Conservation (phyloP, 129 eudicot genomes). For the Centrapalus pauciflorus region DNA sequence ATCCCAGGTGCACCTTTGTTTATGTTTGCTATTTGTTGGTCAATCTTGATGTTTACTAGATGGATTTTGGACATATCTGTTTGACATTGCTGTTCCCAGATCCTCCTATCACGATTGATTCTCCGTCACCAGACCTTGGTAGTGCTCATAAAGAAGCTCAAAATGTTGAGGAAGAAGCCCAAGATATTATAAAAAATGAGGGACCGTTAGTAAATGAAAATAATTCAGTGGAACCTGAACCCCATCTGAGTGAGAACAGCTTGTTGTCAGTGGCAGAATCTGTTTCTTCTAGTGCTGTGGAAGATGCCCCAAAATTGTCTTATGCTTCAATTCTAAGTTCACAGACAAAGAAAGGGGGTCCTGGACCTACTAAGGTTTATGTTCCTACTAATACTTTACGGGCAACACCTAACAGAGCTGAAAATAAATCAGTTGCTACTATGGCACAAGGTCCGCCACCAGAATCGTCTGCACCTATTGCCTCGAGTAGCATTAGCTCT, state of each 20-base stretch:
- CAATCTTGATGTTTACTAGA: neutral
- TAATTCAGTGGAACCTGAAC: constrained; percentile 24
- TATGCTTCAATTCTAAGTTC: constrained; percentile 78
- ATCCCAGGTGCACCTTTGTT: constrained; percentile 41
- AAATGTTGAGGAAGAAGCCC: constrained; percentile 29
- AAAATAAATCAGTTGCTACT: constrained; percentile 20
- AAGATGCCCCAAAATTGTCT: constrained; percentile 67
- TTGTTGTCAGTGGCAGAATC: constrained; percentile 24
- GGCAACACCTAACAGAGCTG: constrained; percentile 25
- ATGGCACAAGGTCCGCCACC: constrained; percentile 28
- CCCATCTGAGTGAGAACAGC: constrained; percentile 30
- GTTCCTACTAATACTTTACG: constrained; percentile 37
- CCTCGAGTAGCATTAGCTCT: constrained; percentile 24
- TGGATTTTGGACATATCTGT: neutral
- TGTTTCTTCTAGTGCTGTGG: constrained; percentile 37
- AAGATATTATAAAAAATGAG: constrained; percentile 29
- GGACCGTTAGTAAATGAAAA: constrained; percentile 30
- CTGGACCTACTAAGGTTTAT: constrained; percentile 35
- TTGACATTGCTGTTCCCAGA: constrained; percentile 26
- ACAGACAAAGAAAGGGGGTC: constrained; percentile 35
- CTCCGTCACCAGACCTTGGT: constrained; percentile 31
- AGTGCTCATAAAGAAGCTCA: constrained; percentile 28
- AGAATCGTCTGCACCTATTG: constrained; percentile 36
- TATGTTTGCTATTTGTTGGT: neutral
- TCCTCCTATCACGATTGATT: constrained; percentile 32